These are phyloP conservation scores for Vicia sativa DNA, from an alignment of 306 rosid genomes.

Conservation along the genomic window DNA sequence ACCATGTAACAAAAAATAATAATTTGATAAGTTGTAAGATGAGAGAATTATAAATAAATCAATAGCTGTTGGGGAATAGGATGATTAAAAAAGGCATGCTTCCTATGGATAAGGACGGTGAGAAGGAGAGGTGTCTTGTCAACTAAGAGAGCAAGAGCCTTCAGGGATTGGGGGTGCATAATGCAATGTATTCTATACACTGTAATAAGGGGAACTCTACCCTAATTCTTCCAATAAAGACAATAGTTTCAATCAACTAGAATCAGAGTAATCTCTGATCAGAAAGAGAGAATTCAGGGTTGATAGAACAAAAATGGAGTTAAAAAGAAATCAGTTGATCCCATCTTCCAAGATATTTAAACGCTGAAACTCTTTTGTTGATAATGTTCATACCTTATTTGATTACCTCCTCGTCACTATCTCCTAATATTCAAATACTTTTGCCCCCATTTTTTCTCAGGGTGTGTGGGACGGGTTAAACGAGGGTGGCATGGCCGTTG, in stretches of 20 bases:
- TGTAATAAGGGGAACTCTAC: neutral
- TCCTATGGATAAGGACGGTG: neutral
- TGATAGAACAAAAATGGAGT: neutral
- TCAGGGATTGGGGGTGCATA: neutral
- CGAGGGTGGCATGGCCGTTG: too few relatives aligned
- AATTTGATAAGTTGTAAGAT: neutral
- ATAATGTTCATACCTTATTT: neutral
- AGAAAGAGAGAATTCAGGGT: neutral
- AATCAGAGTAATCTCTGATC: neutral
- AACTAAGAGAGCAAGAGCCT: neutral
- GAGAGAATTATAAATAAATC: neutral
- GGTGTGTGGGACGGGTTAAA: too few relatives aligned
- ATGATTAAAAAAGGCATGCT: neutral
- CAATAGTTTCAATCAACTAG: constrained; percentile 1
- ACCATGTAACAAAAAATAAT: constrained; percentile 3
- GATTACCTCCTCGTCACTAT: neutral
- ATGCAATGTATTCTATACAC: neutral
- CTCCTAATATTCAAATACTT: neutral
- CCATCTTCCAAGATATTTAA: neutral
- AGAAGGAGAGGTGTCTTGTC: neutral
- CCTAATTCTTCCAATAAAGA: neutral
- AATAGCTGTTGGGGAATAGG: neutral
- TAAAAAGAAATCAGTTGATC: neutral
- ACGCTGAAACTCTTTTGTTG: neutral
- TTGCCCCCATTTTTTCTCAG: too few relatives aligned